phyloP scores from a whole-genome alignment of 331 rosid species.

The Malus hybrid region DNA sequence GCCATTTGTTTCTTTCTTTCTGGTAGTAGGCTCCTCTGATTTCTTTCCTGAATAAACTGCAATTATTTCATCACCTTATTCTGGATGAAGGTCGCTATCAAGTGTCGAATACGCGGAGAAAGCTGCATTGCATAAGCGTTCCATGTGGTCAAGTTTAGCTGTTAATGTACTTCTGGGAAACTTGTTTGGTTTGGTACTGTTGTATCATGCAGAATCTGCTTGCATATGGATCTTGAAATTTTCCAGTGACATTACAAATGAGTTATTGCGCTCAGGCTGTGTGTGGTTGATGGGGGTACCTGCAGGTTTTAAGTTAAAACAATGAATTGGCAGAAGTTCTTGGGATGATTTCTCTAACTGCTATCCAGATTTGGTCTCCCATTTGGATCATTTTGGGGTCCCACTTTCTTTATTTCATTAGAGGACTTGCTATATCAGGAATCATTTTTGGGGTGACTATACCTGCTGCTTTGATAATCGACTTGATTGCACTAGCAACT shows the following conservation, averaged over 20 bases:
- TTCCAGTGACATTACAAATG: conserved; percentile 51
- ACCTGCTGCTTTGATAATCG: conserved; percentile 66
- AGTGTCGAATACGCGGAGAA: conserved; percentile 78
- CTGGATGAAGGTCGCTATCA: conserved; percentile 52
- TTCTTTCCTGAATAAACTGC: conserved; percentile 23
- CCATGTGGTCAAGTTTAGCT: conserved; percentile 77
- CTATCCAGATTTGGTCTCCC: conserved; percentile 89
- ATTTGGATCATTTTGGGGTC: conserved; percentile 70
- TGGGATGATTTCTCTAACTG: conserved; percentile 81
- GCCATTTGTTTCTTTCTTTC: neutral
- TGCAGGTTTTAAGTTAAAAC: conserved; percentile 93
- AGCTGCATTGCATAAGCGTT: conserved; percentile 78
- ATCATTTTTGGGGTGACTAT: conserved; percentile 74
- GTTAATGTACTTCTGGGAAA: conserved; percentile 74
- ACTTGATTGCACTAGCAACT: conserved; percentile 61
- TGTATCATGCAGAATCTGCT: conserved; percentile 53
- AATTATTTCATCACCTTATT: conserved; percentile 6
- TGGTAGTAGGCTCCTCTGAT: neutral
- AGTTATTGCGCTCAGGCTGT: conserved; percentile 85
- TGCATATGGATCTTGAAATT: conserved; percentile 46
- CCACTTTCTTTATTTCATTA: conserved; percentile 43
- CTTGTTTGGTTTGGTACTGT: conserved; percentile 64
- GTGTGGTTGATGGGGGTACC: conserved; percentile 99
- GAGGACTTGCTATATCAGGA: conserved; percentile 67
- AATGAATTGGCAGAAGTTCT: conserved; percentile 75